Base-by-base conservation (phyloP, 2,329 filamentous ascomycete species). In the Diaporthe sp. region DNA sequence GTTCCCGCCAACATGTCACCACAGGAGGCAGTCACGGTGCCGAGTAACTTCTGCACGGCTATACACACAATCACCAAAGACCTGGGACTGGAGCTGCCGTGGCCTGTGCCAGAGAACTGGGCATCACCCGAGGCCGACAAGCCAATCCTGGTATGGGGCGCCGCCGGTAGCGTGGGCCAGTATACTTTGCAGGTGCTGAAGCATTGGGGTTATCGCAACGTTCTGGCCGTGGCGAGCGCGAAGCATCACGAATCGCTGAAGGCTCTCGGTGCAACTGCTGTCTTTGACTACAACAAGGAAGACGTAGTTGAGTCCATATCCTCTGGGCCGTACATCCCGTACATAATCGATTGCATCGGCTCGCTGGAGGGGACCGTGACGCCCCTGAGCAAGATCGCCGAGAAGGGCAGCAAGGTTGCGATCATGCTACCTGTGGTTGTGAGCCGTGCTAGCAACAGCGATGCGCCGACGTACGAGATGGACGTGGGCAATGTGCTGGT, bases 341-440 rank as follows among this genome's bases (percentile, higher is more conserved):
- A 86, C 59, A 84, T 90, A 22, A 79, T 92, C 15, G 90, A 92
- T 81, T 91, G 89, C 80, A 90, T 92, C 73, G 88, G 88, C 2
- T 88, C 86, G 3, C 81, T 87, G 49, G 79, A 83, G 2, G 87
- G 87, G 0, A 88, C 87, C 8, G 77, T 92, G 8, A 78, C 79
- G 44, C 89, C 87, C 3, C 82, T 93, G 46, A 84, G 86, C 7
- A 85, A 85, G 77, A 83, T 93, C 34, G 89, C 88, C 0, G 82
- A 85, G 75, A 80, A 72, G 1, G 89, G 89, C 0, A 82, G 85
- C 5, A 89, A 82, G 34, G 89, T 93, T 0, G 91, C 90, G 0
- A 82, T 92, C 22, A 86, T 93, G 82, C 81, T 93, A 8, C 91
- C 91, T 0, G 87, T 92, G 22, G 90, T 93, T 74, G 77, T 91